These are phyloP conservation scores for Amylocarpus encephaloides DNA, from an alignment of 2,329 filamentous ascomycete species.

Conservation along the genomic window DNA sequence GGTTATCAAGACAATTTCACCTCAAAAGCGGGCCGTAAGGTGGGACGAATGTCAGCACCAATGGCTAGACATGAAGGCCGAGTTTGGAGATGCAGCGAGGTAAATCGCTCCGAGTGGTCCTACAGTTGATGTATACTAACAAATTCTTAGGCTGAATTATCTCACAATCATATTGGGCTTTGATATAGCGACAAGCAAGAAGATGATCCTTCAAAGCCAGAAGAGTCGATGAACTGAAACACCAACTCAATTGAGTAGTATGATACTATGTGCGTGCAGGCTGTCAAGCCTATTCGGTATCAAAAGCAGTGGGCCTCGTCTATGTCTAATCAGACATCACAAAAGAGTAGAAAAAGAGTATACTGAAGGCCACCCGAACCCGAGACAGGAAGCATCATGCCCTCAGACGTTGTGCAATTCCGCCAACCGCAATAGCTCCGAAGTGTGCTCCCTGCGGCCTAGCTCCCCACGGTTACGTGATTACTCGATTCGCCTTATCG, in stretches of 20 bases:
- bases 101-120: constrained; percentile 41
- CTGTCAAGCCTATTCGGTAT: too few relatives aligned
- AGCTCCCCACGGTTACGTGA: background rate
- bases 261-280: background rate
- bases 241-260: background rate
- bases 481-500: background rate
- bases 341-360: background rate
- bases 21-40: constrained; percentile 54
- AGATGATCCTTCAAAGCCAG: constrained; percentile 20
- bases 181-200: constrained; percentile 21
- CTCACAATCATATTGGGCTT: constrained; percentile 54
- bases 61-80: constrained; percentile 66
- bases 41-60: constrained; percentile 70
- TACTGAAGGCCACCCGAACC: background rate
- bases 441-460: background rate
- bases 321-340: too few relatives aligned
- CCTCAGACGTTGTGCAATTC: background rate
- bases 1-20: constrained; percentile 74
- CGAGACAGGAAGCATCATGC: background rate
- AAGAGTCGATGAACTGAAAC: constrained; percentile 15
- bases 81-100: constrained; percentile 69
- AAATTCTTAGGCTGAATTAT: constrained; percentile 50
- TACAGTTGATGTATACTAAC: constrained; percentile 7
- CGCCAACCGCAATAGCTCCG: background rate
- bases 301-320: too few relatives aligned